Conservation (phyloP, 305 asterid species). For the Solanum aculeatissimum region DNA sequence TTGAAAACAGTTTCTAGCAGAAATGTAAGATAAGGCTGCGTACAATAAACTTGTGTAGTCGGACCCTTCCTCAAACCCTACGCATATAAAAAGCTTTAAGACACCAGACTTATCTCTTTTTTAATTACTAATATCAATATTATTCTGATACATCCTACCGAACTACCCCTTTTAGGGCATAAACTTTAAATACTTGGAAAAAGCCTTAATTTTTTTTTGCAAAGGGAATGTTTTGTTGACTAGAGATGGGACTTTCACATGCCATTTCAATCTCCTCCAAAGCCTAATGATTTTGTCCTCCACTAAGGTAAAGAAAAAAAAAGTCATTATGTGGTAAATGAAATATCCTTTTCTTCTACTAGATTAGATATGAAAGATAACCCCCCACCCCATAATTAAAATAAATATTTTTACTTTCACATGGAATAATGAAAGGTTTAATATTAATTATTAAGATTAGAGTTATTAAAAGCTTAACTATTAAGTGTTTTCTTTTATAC, state of each 20-base stretch:
- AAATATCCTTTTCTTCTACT: background rate
- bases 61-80: too few species aligned
- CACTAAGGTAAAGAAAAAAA: slow-evolving; percentile 12
- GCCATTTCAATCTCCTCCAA: slow-evolving; percentile 24
- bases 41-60: too few species aligned
- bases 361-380: background rate
- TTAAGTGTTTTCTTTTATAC: too few species aligned
- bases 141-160: background rate
- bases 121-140: background rate
- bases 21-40: too few species aligned
- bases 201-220: background rate
- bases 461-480: too few species aligned
- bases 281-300: slow-evolving; percentile 40
- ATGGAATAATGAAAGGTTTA: too few species aligned
- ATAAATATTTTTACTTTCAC: too few species aligned
- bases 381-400: too few species aligned
- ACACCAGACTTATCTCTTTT: too few species aligned
- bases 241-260: slow-evolving; percentile 17
- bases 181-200: background rate
- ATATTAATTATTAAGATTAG: too few species aligned
- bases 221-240: slow-evolving; percentile 11
- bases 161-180: background rate
- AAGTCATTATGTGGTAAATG: background rate
- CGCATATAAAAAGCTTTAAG: too few species aligned
- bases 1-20: too few species aligned